Evolutionary conservation across 73 alveolate species (phyloP), one percentile per base, ranked within the genome.

Genomic region (Breviolum minutum): DNA sequence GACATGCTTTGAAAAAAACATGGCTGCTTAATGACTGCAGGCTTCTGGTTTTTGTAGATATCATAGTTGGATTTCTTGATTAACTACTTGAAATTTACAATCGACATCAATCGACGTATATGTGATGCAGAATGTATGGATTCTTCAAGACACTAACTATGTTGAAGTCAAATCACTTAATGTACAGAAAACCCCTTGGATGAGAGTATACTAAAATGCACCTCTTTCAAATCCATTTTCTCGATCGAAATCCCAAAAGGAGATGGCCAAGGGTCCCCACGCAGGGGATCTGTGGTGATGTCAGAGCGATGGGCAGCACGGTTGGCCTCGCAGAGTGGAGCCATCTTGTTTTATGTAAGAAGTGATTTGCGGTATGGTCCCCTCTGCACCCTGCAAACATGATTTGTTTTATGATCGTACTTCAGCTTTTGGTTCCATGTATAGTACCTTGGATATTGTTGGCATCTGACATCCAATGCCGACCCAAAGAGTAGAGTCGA

Each of bases 271-370:
- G 54, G 54, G 54, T 40, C 54, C 54, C 54, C 54, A 40, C 54
- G 54, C 54, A 40, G 85, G 85, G 0, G 54, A 40, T 40, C 3
- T 40, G 54, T 40, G 54, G 54, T 80, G 32, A 80, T 80, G 89
- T 70, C 89, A 2, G 89, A 80, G 69, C 70, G 70, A 48, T 80
- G 89, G 89, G 68, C 69, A 26, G 64, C 89, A 8, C 89, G 89
- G 62, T 29, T 80, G 89, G 89, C 89, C 12, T 80, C 89, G 61
- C 14, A 30, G 29, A 40, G 89, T 80, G 70, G 68, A 8, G 29
- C 89, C 68, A 48, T 17, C 89, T 40, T 80, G 89, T 80, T 48
- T 80, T 5, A n/a, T 16, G 32, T 19, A 14, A 68, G 68, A 48
- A 12, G 54, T 40, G 54, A 40, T 40, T 40, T 40, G 54, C 3